Conservation (phyloP, 495 filamentous ascomycete genomes). For the Penicillium atrosanguineum region DNA sequence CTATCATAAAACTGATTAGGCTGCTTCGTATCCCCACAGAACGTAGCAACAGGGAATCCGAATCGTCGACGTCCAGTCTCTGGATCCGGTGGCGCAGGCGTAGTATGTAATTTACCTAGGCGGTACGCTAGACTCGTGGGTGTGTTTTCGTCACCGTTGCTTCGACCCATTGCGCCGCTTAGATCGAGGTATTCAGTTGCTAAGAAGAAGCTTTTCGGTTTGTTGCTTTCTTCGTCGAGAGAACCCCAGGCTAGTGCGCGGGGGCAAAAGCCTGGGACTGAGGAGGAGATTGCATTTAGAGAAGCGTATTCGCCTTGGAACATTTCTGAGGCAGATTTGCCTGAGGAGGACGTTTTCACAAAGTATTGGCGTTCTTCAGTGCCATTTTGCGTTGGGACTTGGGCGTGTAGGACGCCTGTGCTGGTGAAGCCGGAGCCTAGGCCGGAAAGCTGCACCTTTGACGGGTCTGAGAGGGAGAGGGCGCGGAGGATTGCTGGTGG, state of each 20-base stretch:
- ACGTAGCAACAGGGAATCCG: conserved; percentile 80
- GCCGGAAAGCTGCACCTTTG: conserved; percentile 50
- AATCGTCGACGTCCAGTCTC: conserved; percentile 59
- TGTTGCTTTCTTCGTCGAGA: conserved; percentile 43
- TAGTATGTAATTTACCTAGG: conserved; percentile 76
- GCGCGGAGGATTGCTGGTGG: conserved; percentile 61
- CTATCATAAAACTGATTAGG: conserved; percentile 63
- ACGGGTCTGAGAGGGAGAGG: conserved; percentile 59
- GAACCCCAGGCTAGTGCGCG: conserved; percentile 66
- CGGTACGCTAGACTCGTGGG: conserved; percentile 61
- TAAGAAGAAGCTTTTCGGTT: conserved; percentile 60
- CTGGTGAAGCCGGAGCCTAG: conserved; percentile 75
- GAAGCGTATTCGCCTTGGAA: conserved; percentile 83
- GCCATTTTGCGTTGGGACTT: conserved; percentile 28
- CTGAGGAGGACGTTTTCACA: conserved; percentile 68
- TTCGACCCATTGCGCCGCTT: conserved; percentile 21
- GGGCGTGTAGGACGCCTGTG: conserved; percentile 65
- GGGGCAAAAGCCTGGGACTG: conserved; percentile 73
- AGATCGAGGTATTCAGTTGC: conserved; percentile 81
- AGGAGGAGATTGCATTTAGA: conserved; percentile 71
- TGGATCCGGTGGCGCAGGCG: conserved; percentile 59
- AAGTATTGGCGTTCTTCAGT: conserved; percentile 65
- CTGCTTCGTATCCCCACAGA: conserved; percentile 81
- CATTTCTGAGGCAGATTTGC: conserved; percentile 66
- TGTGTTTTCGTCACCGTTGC: conserved; percentile 22